These are phyloP conservation scores for Thalassiosira profunda DNA, from an alignment of 108 stramenopile genomes.

Conservation along the genomic window DNA sequence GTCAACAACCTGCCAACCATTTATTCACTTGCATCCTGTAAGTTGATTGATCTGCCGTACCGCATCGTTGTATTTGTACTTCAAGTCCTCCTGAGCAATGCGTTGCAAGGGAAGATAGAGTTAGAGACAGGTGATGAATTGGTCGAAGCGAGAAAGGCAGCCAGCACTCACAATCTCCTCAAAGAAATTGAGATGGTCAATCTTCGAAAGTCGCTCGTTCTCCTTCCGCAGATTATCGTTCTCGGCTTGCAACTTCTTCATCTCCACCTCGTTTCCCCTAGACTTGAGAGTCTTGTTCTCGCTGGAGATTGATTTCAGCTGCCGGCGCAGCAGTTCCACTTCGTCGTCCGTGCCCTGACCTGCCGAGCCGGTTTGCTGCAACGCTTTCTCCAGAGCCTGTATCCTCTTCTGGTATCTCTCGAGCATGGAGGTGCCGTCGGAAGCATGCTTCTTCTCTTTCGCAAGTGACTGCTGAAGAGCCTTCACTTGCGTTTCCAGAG, in stretches of 20 bases:
- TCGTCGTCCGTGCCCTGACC: neutral
- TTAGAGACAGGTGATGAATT: neutral
- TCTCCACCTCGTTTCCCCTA: neutral
- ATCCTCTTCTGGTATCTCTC: neutral
- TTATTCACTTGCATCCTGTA: neutral
- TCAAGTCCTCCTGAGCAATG: constrained; percentile 44
- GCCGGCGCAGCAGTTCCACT: neutral
- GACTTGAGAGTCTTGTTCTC: no score
- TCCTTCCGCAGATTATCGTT: constrained; percentile 17
- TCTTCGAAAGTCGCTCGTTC: constrained; percentile 17
- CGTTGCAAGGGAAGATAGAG: neutral
- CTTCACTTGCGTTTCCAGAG: neutral
- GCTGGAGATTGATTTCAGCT: neutral
- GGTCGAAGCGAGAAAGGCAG: neutral
- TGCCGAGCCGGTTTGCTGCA: no score
- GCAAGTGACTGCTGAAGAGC: neutral
- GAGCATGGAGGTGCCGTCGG: neutral
- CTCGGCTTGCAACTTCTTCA: neutral
- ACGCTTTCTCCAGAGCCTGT: neutral
- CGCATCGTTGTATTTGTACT: constrained; percentile 34
- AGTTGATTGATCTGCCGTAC: constrained; percentile 22
- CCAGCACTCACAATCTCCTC: constrained; percentile 19
- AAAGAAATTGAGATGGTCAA: constrained; percentile 43
- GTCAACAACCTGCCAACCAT: neutral
- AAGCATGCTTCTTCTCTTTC: neutral